phyloP scores from a whole-genome alignment of 1,139 yeast species.

The Saccharomyces hybrid region DNA sequence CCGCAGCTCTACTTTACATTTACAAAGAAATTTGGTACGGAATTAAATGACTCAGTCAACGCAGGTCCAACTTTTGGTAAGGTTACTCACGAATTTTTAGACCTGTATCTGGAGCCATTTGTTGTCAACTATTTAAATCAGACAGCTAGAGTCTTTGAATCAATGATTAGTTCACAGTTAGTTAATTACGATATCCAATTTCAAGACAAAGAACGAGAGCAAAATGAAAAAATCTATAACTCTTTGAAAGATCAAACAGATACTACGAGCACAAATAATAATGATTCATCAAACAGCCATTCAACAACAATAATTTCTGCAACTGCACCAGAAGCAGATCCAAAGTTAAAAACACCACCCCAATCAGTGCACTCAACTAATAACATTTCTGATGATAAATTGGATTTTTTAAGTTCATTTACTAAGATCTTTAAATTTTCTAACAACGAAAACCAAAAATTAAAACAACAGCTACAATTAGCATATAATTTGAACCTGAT shows the following conservation, averaged over 20 bases:
- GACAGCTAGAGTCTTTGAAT: slow-evolving; percentile 34
- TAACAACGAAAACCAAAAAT: slow-evolving; percentile 37
- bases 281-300: neutral
- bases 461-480: slow-evolving; percentile 40
- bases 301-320: neutral
- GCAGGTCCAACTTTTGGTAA: slow-evolving; percentile 30
- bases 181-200: slow-evolving; percentile 32
- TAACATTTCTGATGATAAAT: slow-evolving; percentile 29
- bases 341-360: neutral
- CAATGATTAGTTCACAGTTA: slow-evolving; percentile 29
- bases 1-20: slow-evolving; percentile 29
- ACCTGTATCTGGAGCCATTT: slow-evolving; percentile 34
- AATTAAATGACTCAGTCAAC: slow-evolving; percentile 27
- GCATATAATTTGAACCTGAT: slow-evolving; percentile 49
- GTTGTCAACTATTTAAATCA: slow-evolving; percentile 37
- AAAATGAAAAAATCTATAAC: slow-evolving; percentile 22
- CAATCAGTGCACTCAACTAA: slow-evolving; percentile 13
- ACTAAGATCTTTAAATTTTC: slow-evolving; percentile 49
- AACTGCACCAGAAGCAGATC: neutral
- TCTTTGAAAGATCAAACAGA: slow-evolving; percentile 16
- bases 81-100: slow-evolving; percentile 27
- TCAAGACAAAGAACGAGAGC: slow-evolving; percentile 24
- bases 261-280: slow-evolving; percentile 16
- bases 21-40: slow-evolving; percentile 23
- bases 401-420: slow-evolving; percentile 46